Conservation (phyloP, 306 rosid species). For the Acacia crassicarpa region DNA sequence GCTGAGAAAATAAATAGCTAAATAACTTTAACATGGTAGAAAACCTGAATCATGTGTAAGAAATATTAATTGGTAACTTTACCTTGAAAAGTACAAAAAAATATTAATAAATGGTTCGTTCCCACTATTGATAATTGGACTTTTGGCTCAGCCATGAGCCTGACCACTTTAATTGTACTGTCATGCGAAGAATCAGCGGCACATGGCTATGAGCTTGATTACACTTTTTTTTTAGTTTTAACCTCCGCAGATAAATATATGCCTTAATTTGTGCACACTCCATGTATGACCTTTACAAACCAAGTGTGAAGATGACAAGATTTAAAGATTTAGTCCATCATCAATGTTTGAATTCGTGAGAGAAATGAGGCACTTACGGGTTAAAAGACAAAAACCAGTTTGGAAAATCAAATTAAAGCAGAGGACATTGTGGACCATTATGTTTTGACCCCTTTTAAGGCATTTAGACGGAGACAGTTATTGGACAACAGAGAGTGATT, state of each 20-base stretch:
- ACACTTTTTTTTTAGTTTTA: slow-evolving; percentile 13
- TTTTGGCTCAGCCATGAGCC: slow-evolving; percentile 34
- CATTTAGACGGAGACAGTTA: not conserved
- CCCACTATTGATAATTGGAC: not conserved
- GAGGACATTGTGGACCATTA: not conserved
- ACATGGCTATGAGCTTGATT: slow-evolving; percentile 46
- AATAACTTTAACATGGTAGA: not conserved
- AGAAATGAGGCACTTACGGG: slow-evolving; percentile 18
- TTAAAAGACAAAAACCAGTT: not conserved
- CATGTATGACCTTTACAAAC: slow-evolving; percentile 20
- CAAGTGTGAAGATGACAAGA: slow-evolving; percentile 9
- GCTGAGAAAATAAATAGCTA: not conserved
- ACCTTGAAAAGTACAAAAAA: not conserved
- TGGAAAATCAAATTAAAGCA: not conserved
- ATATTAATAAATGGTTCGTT: not conserved
- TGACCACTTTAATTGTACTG: slow-evolving; percentile 31
- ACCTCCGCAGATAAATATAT: slow-evolving; percentile 32
- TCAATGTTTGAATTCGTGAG: slow-evolving; percentile 36
- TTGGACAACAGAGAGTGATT: slow-evolving; percentile 15
- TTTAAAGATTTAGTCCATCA: slow-evolving; percentile 24
- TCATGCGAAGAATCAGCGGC: slow-evolving; percentile 40
- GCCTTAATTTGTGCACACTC: slow-evolving; percentile 48
- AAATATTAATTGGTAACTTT: not conserved
- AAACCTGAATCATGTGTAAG: not conserved
- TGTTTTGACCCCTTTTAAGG: slow-evolving; percentile 23